Base-by-base conservation (phyloP, 2,329 filamentous ascomycete genomes). In the Shiraia sp. region DNA sequence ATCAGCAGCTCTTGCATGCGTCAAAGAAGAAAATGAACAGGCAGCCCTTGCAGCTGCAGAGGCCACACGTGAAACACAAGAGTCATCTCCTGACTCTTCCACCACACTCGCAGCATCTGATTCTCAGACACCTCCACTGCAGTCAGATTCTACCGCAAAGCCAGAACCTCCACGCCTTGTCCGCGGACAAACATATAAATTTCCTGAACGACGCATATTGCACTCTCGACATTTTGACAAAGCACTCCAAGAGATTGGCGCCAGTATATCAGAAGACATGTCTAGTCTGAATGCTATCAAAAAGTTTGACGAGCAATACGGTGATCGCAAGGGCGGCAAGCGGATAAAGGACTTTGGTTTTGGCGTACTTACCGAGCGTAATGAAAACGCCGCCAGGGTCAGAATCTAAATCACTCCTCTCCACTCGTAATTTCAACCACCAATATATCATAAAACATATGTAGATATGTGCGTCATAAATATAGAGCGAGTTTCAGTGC, bases 271-370 rank as follows among this genome's bases (percentile, higher is more conserved):
- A 57, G 92, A 96, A 69, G 91, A 99, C 61, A 97, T 96, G 92
- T 78, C 82, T 34, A 89, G 83, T 23, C 75, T 99, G 49, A 82
- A 83, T 52, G 88, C 88, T 10, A 96, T 99, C 59, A 81, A 89
- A 57, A 95, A 95, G 71, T 99, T 97, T 63, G 93, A 99, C 65
- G 89, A 96, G 72, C 87, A 92, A 67, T 99, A 91, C 66, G 92
- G 93, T 17, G 90, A 96, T 64, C 80, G 86, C 25, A 86, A 82
- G 61, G 81, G 79, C 1, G 80, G 81, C 55, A 79, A 81, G 62
- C 82, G 80, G 64, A 83, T 80, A 68, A 82, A 68, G 17, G 72
- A 72, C 1, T 78, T 75, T 66, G 79, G 79, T 3, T 81, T 81
- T 55, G 69, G 69, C 2, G 59, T 62, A 14, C 33, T 48, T 19